Evolutionary conservation across 2,329 filamentous ascomycete species (phyloP), one percentile per base, ranked within the genome.

Genomic region (Herpotrichia juniperi): DNA sequence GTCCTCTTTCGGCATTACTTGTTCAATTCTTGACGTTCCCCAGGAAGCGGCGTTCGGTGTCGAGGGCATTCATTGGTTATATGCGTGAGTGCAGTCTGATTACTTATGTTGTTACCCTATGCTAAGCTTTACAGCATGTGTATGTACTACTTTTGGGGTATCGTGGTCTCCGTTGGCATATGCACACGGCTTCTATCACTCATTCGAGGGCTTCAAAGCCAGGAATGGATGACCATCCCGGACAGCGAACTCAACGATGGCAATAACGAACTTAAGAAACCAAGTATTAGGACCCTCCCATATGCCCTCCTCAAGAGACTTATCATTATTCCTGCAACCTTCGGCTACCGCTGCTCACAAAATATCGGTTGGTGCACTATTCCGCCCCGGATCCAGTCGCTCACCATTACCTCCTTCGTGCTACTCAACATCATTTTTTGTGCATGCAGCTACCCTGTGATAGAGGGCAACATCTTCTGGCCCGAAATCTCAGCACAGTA

Each of bases 391-490:
- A 68, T 79, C 0, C 79, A 82, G 48, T 74, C 74, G 4, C 54
- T 82, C 1, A 68, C 78, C 2, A 72, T 83, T 3, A 28, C 70
- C 1, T 56, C 73, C 0, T 83, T 79, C 55, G 77, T 80, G 61
- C 10, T 73, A 1, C 50, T 83, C 9, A 81, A 78, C 44, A 62
- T 76, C 3, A 46, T 76, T 2, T 56, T 82, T 1, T 79, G 74
- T 32, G 67, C 69, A 14, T 67, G 78, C n/a, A 74, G 69, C 7
- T 82, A 83, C 56, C 69, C 73, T 4, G 59, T 77, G 0, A 79
- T 79, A 10, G 51, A 66, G 3, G 76, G 74, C 10, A 82, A 82
- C 51, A 72, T 81, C 5, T 81, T 80, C 30, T 74, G 68, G 63
- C 63, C 71, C 10, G 48, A 63, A 2, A 59, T 64, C 21, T 61